phyloP scores from a whole-genome alignment of 1,284 basidiomycete species.

The Ustilago trichophora region DNA sequence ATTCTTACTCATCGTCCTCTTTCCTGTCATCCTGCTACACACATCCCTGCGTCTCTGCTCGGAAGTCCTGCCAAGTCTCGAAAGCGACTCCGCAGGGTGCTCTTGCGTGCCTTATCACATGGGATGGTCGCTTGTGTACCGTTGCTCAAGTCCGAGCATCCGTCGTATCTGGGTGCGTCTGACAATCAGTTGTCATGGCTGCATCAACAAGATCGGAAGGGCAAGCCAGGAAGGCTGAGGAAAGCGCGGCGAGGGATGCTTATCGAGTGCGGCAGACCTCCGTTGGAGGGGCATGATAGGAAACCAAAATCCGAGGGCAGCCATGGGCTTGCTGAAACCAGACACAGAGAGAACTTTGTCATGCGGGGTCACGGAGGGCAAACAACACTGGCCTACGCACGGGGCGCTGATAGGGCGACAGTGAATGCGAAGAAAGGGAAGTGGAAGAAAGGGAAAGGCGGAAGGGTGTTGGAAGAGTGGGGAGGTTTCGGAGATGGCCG shows the following conservation, averaged over 20 bases:
- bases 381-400: too few relatives aligned
- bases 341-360: too few relatives aligned
- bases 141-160: constrained; percentile 2
- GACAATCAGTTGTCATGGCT: too few relatives aligned
- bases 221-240: background rate
- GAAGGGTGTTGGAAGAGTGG: constrained; percentile 16
- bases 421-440: background rate
- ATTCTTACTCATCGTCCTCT: background rate
- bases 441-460: background rate
- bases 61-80: too few relatives aligned
- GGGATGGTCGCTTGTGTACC: constrained; percentile 1
- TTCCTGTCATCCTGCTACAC: too few relatives aligned
- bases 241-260: too few relatives aligned
- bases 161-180: constrained; percentile 12
- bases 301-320: too few relatives aligned
- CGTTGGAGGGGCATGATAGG: background rate
- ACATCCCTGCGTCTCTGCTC: background rate
- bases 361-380: constrained; percentile 28
- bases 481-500: constrained; percentile 42
- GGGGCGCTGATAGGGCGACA: background rate
- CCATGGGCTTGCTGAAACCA: too few relatives aligned
- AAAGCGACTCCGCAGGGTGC: too few relatives aligned
- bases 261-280: too few relatives aligned
- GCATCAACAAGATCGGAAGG: background rate
- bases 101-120: constrained; percentile 4